Conservation (phyloP, 257 asterid genomes). For the Ilex aquifolium region DNA sequence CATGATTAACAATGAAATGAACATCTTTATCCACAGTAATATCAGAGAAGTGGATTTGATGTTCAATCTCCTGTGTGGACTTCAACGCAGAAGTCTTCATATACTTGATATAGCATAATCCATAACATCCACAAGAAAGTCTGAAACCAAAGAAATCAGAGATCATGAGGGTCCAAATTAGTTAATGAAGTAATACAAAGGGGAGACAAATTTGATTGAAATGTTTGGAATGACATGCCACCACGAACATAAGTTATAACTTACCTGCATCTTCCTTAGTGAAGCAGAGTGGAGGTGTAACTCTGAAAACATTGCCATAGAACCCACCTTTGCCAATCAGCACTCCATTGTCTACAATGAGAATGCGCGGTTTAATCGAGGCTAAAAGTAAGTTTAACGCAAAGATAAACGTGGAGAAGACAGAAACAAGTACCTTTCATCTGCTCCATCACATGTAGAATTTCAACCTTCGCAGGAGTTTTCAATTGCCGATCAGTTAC, state of each 20-base stretch:
- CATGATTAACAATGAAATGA: neutral
- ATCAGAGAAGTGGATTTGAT: neutral
- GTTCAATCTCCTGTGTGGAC: neutral
- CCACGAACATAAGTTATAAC: neutral
- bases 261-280: constrained; percentile 60
- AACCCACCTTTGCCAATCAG: constrained; percentile 70
- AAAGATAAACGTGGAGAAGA: neutral
- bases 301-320: constrained; percentile 66
- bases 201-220: too few relatives aligned
- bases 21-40: neutral
- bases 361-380: neutral
- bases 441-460: constrained; percentile 44
- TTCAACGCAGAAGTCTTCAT: constrained; percentile 7
- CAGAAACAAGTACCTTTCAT: constrained; percentile 47
- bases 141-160: constrained; percentile 11
- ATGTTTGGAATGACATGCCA: too few relatives aligned
- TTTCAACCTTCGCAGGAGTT: constrained; percentile 57
- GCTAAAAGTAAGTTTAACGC: neutral
- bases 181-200: too few relatives aligned
- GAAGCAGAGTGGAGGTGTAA: constrained; percentile 75
- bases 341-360: constrained; percentile 49
- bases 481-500: constrained; percentile 48
- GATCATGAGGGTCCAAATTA: too few relatives aligned
- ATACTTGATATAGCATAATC: constrained; percentile 30
- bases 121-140: constrained; percentile 34